Conservation (phyloP, 108 stramenopile genomes). For the Chaetoceros tenuissimus region DNA sequence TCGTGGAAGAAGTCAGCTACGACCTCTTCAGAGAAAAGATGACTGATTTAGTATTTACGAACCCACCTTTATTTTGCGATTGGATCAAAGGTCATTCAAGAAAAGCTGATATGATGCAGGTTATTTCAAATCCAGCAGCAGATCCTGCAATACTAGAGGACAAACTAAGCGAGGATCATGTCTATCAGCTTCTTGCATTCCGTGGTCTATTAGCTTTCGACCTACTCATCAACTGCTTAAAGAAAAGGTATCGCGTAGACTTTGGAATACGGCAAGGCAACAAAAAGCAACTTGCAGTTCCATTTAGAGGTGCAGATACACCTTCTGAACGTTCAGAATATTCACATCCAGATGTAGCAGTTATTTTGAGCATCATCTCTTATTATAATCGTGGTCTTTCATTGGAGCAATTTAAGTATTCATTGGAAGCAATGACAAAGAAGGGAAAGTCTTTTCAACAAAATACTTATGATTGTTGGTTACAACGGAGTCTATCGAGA, state of each 20-base stretch:
- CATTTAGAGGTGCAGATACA: conserved; percentile 34
- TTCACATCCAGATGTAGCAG: conserved; percentile 37
- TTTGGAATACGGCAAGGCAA: conserved; percentile 26
- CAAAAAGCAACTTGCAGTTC: conserved; percentile 33
- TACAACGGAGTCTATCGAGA: conserved; percentile 10
- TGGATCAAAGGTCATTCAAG: no score
- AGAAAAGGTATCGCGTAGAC: conserved; percentile 33
- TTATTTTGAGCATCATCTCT: conserved; percentile 31
- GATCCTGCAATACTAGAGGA: not conserved
- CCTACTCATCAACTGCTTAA: conserved; percentile 29
- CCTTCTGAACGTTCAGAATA: conserved; percentile 35
- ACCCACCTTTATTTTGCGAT: no score
- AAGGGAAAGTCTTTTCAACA: conserved; percentile 22
- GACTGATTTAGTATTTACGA: no score
- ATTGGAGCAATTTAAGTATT: conserved; percentile 11
- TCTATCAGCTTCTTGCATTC: conserved; percentile 23
- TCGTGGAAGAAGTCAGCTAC: no score
- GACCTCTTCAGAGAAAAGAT: no score
- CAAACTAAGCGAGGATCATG: not conserved
- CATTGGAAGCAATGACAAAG: conserved; percentile 13
- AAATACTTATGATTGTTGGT: conserved; percentile 31
- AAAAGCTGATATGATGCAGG: no score
- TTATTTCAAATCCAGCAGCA: not conserved
- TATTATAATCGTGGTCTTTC: conserved; percentile 41
- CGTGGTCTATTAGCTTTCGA: conserved; percentile 31